Evolutionary conservation across 768 basidiomycete genomes (phyloP).

Genomic region (Paxillus rubicundulus): DNA sequence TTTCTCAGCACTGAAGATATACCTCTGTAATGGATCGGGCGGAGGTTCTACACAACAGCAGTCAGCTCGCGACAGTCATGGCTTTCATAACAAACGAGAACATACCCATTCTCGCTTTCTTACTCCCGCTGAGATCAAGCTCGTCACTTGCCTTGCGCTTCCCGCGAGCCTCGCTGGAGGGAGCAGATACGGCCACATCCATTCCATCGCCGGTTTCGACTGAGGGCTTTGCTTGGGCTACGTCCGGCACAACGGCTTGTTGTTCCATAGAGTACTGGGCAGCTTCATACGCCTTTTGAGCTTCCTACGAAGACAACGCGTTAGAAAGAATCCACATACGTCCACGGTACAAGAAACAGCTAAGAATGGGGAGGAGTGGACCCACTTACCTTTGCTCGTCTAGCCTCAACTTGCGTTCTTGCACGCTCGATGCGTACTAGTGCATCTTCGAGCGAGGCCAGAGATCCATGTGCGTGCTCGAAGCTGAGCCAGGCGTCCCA

Average conservation of each 20-base stretch:
- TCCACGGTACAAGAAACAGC: not conserved
- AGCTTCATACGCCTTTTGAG: constrained; percentile 55
- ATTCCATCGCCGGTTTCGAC: constrained; percentile 28
- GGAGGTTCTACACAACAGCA: constrained; percentile 38
- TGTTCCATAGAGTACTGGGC: constrained; percentile 44
- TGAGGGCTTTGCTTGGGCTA: not conserved
- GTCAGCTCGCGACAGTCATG: not conserved
- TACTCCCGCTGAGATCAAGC: constrained; percentile 45
- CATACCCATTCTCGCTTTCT: constrained; percentile 64
- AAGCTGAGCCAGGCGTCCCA: constrained; percentile 92
- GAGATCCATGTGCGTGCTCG: constrained; percentile 77
- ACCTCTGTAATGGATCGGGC: constrained; percentile 60
- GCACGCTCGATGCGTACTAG: constrained; percentile 66
- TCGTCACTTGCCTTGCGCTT: constrained; percentile 68
- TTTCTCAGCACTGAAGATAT: not conserved
- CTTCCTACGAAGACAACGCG: constrained; percentile 44
- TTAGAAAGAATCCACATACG: not conserved
- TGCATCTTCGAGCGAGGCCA: constrained; percentile 61
- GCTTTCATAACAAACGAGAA: constrained; percentile 2
- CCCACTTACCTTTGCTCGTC: constrained; percentile 57
- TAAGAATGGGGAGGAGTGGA: not conserved
- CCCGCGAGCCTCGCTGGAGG: constrained; percentile 40
- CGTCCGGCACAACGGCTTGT: constrained; percentile 30
- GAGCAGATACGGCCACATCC: constrained; percentile 38
- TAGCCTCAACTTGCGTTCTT: constrained; percentile 56